Conservation (phyloP, 345 rosid species). For the Syzygium oleosum region DNA sequence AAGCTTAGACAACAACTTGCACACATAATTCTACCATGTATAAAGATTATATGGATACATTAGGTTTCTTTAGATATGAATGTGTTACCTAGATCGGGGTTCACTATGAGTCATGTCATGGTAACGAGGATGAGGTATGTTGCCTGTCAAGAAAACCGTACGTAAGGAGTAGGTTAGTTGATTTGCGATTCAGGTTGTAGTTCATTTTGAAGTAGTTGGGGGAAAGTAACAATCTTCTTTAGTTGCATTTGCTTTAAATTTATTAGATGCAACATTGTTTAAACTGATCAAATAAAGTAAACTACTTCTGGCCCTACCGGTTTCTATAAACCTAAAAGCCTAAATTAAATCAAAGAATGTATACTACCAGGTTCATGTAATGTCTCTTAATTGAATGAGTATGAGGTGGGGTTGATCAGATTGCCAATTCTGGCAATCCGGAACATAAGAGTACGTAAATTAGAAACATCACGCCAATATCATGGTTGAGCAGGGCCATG, state of each 20-base stretch:
- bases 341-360: not conserved
- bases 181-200: not conserved
- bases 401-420: not conserved
- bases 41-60: not conserved
- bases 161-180: not conserved
- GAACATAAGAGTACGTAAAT: not conserved
- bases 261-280: not conserved
- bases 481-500: not conserved
- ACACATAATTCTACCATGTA: not conserved
- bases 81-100: not conserved
- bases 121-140: not conserved
- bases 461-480: not conserved
- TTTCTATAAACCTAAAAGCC: not conserved
- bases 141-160: not conserved
- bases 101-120: not conserved
- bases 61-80: not conserved
- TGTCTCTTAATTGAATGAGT: not conserved
- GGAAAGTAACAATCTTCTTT: not conserved
- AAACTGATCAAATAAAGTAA: not conserved
- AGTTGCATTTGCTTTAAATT: not conserved
- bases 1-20: not conserved
- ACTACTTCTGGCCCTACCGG: not conserved
- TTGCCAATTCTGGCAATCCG: not conserved
- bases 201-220: not conserved
- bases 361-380: not conserved